Evolutionary conservation across 805 yeast species (phyloP).

Genomic region (Cyberlindnera amylophila): DNA sequence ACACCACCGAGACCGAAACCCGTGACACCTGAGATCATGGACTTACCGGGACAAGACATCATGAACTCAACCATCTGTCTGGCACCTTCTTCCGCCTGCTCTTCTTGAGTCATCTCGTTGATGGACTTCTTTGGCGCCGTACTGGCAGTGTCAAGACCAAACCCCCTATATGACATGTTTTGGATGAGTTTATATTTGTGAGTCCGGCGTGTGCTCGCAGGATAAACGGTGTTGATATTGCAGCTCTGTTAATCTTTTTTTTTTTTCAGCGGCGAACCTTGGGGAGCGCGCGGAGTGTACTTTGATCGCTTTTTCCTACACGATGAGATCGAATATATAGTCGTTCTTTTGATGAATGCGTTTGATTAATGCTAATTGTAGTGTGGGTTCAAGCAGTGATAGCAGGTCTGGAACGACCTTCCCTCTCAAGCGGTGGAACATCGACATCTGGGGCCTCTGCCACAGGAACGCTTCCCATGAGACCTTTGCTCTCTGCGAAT

Average conservation of each 20-base stretch:
- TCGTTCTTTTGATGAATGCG: too few relatives aligned
- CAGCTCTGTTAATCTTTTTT: too few relatives aligned
- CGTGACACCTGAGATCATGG: constrained; percentile 86
- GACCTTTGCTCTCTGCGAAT: constrained; percentile 86
- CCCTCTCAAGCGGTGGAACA: constrained; percentile 78
- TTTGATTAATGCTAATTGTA: background rate
- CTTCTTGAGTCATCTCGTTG: constrained; percentile 80
- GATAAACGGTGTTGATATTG: too few relatives aligned
- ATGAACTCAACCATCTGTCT: constrained; percentile 74
- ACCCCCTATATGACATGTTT: constrained; percentile 37
- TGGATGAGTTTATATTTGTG: background rate
- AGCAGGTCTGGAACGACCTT: constrained; percentile 49
- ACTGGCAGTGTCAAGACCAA: constrained; percentile 37
- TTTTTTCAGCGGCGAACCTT: background rate
- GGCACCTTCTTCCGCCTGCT: constrained; percentile 91
- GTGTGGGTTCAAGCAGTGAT: background rate
- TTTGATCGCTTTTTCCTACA: too few relatives aligned
- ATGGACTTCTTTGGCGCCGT: constrained; percentile 45
- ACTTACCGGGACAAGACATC: constrained; percentile 94
- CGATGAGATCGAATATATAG: too few relatives aligned
- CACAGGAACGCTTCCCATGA: constrained; percentile 86
- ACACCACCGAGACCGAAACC: constrained; percentile 95
- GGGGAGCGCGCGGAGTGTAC: too few relatives aligned
- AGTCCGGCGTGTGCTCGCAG: too few relatives aligned
- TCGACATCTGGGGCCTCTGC: constrained; percentile 46